Conservation (phyloP, 352 stramenopile genomes). For the Phytophthora sp. region DNA sequence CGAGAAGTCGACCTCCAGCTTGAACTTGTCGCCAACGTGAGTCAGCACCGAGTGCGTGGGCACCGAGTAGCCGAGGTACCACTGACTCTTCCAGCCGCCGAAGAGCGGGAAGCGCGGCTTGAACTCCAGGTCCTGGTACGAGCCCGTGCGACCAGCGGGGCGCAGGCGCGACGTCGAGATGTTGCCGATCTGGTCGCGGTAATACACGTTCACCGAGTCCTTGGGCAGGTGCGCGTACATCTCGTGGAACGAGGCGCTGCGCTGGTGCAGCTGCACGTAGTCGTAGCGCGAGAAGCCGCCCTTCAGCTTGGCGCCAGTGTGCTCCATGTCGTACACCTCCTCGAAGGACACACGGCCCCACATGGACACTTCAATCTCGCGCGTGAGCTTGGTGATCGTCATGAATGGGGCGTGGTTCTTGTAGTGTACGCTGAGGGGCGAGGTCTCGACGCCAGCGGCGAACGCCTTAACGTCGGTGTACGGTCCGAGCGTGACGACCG, state of each 20-base stretch:
- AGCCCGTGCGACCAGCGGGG: conserved; percentile 33
- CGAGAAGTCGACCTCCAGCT: conserved; percentile 88
- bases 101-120: conserved; percentile 89
- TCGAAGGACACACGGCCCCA: conserved; percentile 90
- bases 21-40: conserved; percentile 71
- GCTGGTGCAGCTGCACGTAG: conserved; percentile 71
- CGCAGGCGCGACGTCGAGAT: conserved; percentile 85
- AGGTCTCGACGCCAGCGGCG: conserved; percentile 23
- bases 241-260: conserved; percentile 80
- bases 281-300: conserved; percentile 89
- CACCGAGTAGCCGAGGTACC: conserved; percentile 89
- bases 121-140: conserved; percentile 77
- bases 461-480: conserved; percentile 71
- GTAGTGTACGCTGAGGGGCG: conserved; percentile 69
- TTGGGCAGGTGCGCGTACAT: conserved; percentile 72
- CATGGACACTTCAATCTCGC: conserved; percentile 91
- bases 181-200: conserved; percentile 92
- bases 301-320: conserved; percentile 86
- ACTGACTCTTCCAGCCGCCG: conserved; percentile 90
- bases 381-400: conserved; percentile 83
- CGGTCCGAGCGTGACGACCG: conserved; percentile 77
- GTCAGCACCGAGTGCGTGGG: conserved; percentile 81
- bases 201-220: conserved; percentile 89
- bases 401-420: conserved; percentile 90
- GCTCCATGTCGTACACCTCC: conserved; percentile 87